Base-by-base conservation (phyloP, 306 rosid genomes). In the Quercus dentata region DNA sequence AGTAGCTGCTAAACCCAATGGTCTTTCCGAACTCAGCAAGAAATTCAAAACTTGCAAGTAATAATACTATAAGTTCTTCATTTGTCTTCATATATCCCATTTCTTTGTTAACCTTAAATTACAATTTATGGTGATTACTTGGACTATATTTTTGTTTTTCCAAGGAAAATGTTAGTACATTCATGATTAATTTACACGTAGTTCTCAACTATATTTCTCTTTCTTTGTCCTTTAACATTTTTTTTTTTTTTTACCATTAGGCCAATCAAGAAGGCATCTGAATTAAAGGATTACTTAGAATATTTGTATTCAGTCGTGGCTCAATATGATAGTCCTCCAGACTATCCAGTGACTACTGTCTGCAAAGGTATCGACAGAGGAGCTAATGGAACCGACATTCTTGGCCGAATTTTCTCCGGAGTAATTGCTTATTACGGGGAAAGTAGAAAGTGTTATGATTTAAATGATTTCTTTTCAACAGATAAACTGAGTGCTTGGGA, bases 41-140 rank as follows among this genome's bases (percentile, higher is more conserved):
- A 82, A 77, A 68, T 91, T 91, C 71, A 71, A 75, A 11, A 89
- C 93, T 77, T 91, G 95, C 92, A 52, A 69, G 90, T 87, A 75
- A 59, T 11, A 3, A 23, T 20, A 27, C 33, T 59, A 15, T 59
- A 28, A 59, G 28, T 11, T 59, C 65, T 49, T 10, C 54, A 49
- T 49, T 10, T 49, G 46, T 38, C 46, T 38, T 38, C 46, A 38
- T 38, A 38, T 38, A 38, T 7, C 11, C 3, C 46, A 7, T 7
- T 7, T 49, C 54, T 49, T 49, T 49, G 54, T 49, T 49, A 49
- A 49, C 15, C 54, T 49, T 13, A 49, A 49, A 2, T 49, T 49
- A 49, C 17, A 49, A 49, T 49, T 49, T 38, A 3, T 3, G 19
- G 17, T 54, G 54, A 49, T 12, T 49, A 3, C 1, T 49, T 12